Conservation (phyloP, 148 eudicot species). For the Dianthus caryophyllus region DNA sequence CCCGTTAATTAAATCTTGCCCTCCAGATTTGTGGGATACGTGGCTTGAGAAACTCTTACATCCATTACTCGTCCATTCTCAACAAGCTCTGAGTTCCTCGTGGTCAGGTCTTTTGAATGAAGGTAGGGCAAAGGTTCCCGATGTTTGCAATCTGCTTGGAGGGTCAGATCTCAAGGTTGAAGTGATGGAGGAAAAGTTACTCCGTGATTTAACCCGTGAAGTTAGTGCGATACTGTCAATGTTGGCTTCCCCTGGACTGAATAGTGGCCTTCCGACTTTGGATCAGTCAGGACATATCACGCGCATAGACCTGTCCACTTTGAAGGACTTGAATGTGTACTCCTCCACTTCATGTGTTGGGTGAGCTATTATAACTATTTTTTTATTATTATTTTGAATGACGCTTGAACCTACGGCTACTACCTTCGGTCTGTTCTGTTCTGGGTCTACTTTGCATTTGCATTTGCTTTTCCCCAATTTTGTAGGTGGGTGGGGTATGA, state of each 20-base stretch:
- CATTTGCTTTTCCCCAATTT: too few species aligned
- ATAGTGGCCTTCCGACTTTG: slow-evolving; percentile 62
- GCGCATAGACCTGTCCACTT: slow-evolving; percentile 58
- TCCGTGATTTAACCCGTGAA: slow-evolving; percentile 89
- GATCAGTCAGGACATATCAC: slow-evolving; percentile 71
- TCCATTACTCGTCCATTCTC: slow-evolving; percentile 57
- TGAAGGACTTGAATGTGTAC: slow-evolving; percentile 58
- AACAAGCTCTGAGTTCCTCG: slow-evolving; percentile 68
- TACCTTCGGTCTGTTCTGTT: too few species aligned
- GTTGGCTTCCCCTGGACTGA: slow-evolving; percentile 66
- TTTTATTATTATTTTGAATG: not conserved
- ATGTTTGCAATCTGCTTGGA: slow-evolving; percentile 50
- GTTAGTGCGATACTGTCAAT: slow-evolving; percentile 67
- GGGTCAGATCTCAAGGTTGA: slow-evolving; percentile 85
- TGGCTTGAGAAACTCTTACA: slow-evolving; percentile 84
- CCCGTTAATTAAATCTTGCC: slow-evolving; percentile 71
- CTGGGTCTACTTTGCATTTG: too few species aligned
- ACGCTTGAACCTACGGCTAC: too few species aligned
- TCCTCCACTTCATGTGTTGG: slow-evolving; percentile 64
- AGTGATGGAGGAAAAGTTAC: slow-evolving; percentile 97
- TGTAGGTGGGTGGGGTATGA: too few species aligned
- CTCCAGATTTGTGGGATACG: slow-evolving; percentile 61
- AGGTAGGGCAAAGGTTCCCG: slow-evolving; percentile 89
- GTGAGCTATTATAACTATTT: slow-evolving; percentile 45
- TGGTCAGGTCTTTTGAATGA: slow-evolving; percentile 85